These are phyloP conservation scores for Arctium lappa DNA, from an alignment of 129 eudicot species.

Conservation along the genomic window DNA sequence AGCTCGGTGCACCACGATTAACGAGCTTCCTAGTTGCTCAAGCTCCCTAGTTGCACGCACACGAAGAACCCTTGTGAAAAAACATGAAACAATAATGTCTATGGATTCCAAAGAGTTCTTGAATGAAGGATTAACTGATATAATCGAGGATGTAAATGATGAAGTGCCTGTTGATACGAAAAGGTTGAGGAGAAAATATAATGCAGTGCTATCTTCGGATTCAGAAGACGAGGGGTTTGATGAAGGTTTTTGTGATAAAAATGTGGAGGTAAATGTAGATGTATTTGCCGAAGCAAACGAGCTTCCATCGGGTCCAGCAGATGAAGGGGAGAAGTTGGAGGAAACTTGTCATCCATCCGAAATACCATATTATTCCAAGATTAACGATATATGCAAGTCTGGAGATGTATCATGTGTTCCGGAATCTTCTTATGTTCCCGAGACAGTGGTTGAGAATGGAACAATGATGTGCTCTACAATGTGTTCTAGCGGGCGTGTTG, in stretches of 20 bases:
- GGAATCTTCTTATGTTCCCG: constrained; percentile 79
- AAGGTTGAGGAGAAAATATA: constrained; percentile 38
- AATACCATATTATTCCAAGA: constrained; percentile 18
- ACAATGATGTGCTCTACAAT: constrained; percentile 38
- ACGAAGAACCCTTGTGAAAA: constrained; percentile 48
- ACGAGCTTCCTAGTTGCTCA: constrained; percentile 35
- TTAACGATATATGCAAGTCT: constrained; percentile 29
- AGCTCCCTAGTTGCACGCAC: constrained; percentile 54
- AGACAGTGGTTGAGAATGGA: constrained; percentile 54
- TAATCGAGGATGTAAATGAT: constrained; percentile 20
- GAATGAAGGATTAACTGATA: constrained; percentile 20
- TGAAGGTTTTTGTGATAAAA: constrained; percentile 10
- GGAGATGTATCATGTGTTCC: constrained; percentile 66
- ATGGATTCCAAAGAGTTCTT: constrained; percentile 58
- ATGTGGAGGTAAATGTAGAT: background rate
- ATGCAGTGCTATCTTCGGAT: constrained; percentile 50
- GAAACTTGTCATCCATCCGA: constrained; percentile 22
- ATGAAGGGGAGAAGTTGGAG: constrained; percentile 15
- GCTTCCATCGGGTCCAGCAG: too few species aligned
- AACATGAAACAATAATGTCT: constrained; percentile 40
- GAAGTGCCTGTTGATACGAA: constrained; percentile 20
- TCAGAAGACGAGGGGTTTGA: constrained; percentile 32
- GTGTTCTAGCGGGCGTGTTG: constrained; percentile 41
- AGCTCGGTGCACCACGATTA: constrained; percentile 15
- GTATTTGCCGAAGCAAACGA: background rate